Conservation (phyloP, 768 basidiomycete species). For the Lactarius tabidus region DNA sequence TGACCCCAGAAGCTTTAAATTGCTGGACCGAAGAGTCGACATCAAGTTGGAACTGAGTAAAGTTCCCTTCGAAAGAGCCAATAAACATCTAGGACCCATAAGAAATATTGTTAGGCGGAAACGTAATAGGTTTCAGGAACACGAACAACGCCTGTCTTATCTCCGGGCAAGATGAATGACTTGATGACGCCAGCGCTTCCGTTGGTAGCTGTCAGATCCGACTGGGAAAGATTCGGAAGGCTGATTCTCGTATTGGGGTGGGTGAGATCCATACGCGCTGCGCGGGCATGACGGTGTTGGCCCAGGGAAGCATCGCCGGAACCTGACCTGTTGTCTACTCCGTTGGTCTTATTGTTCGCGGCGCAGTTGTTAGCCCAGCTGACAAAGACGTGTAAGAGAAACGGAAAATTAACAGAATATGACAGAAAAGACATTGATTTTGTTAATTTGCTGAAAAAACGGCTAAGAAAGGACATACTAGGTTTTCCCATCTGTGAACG, state of each 20-base stretch:
- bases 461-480: slow-evolving; percentile 40
- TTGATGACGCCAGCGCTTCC: slow-evolving; percentile 52
- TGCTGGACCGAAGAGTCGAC: slow-evolving; percentile 41
- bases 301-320: neutral
- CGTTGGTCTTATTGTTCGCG: slow-evolving; percentile 48
- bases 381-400: neutral
- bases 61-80: slow-evolving; percentile 53
- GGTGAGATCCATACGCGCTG: neutral
- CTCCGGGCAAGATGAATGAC: slow-evolving; percentile 52
- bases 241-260: slow-evolving; percentile 36
- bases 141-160: slow-evolving; percentile 56
- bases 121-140: neutral
- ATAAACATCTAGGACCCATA: slow-evolving; percentile 47
- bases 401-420: no score
- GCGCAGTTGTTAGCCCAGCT: slow-evolving; percentile 62
- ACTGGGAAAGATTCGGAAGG: slow-evolving; percentile 46
- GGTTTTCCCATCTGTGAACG: slow-evolving; percentile 48
- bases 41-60: slow-evolving; percentile 49
- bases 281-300: slow-evolving; percentile 34
- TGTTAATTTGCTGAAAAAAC: neutral
- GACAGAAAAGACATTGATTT: neutral
- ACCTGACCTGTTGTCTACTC: slow-evolving; percentile 40
- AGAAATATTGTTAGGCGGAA: neutral
- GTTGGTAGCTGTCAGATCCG: slow-evolving; percentile 41
- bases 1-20: slow-evolving; percentile 48